Conservation (phyloP, 495 filamentous ascomycete species). For the Platismatia glauca region DNA sequence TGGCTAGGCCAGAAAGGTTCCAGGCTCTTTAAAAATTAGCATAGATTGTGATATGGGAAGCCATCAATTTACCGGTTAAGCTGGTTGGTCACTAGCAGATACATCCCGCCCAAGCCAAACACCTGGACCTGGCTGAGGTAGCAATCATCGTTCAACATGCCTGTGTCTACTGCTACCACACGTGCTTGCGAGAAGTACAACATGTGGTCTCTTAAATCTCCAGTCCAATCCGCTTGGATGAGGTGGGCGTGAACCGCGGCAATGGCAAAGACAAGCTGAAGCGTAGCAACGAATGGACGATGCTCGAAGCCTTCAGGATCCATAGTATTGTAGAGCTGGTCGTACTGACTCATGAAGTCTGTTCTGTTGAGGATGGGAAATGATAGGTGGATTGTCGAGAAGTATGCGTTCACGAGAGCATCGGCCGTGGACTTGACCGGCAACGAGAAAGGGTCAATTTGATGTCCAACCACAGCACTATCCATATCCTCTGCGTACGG, state of each 20-base stretch:
- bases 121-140: constrained; percentile 52
- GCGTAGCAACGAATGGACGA: constrained; percentile 32
- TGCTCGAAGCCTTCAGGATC: constrained; percentile 39
- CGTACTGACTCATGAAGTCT: constrained; percentile 45
- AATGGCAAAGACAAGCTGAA: constrained; percentile 58
- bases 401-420: constrained; percentile 48
- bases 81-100: constrained; percentile 48
- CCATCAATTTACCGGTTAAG: constrained; percentile 46
- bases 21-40: constrained; percentile 42
- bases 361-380: constrained; percentile 51
- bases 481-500: constrained; percentile 44
- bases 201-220: constrained; percentile 43
- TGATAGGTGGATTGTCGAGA: constrained; percentile 48
- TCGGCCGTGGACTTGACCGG: constrained; percentile 45
- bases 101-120: constrained; percentile 49
- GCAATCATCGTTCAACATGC: constrained; percentile 40
- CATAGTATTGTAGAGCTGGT: constrained; percentile 38
- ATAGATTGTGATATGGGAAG: constrained; percentile 4
- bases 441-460: constrained; percentile 41
- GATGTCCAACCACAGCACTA: constrained; percentile 33
- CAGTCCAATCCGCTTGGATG: constrained; percentile 35
- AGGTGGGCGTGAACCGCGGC: constrained; percentile 44
- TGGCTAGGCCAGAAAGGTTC: constrained; percentile 48
- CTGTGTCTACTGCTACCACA: constrained; percentile 42
- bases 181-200: constrained; percentile 49